Conservation (phyloP, 306 rosid genomes). For the Castanea sativa region DNA sequence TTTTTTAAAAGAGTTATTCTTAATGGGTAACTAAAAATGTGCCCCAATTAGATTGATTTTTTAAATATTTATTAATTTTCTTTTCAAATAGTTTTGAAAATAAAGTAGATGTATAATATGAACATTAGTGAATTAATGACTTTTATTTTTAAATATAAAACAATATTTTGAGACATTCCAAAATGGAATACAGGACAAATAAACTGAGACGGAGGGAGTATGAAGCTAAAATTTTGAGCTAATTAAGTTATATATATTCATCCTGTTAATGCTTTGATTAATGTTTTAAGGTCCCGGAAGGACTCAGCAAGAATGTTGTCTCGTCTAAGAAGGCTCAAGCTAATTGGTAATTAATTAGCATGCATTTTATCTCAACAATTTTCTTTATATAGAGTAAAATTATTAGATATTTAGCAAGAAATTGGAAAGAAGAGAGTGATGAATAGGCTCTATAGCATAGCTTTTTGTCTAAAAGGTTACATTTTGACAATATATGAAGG, state of each 20-base stretch:
- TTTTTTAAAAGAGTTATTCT: too few relatives aligned
- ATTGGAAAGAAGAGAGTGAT: too few relatives aligned
- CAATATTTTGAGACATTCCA: too few relatives aligned
- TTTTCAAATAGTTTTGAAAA: too few relatives aligned
- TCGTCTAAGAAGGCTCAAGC: constrained; percentile 91
- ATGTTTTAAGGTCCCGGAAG: constrained; percentile 68
- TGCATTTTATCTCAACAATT: not conserved
- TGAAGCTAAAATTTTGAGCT: not conserved
- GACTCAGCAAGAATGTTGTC: constrained; percentile 65
- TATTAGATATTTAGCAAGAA: not conserved
- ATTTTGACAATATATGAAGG: constrained; percentile 44
- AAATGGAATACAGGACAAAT: too few relatives aligned
- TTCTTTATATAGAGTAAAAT: not conserved
- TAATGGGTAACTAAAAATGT: too few relatives aligned
- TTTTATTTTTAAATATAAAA: too few relatives aligned
- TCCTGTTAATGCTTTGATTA: not conserved
- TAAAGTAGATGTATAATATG: too few relatives aligned
- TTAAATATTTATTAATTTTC: too few relatives aligned
- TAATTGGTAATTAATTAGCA: constrained; percentile 55
- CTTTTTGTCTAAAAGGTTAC: not conserved
- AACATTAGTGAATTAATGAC: too few relatives aligned
- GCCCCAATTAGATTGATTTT: too few relatives aligned
- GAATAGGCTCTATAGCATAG: not conserved
- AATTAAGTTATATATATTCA: not conserved
- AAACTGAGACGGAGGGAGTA: too few relatives aligned